Evolutionary conservation across 805 yeast genomes (phyloP), one percentile per base, ranked within the genome.

Genomic region (Suhomyces vadensis): DNA sequence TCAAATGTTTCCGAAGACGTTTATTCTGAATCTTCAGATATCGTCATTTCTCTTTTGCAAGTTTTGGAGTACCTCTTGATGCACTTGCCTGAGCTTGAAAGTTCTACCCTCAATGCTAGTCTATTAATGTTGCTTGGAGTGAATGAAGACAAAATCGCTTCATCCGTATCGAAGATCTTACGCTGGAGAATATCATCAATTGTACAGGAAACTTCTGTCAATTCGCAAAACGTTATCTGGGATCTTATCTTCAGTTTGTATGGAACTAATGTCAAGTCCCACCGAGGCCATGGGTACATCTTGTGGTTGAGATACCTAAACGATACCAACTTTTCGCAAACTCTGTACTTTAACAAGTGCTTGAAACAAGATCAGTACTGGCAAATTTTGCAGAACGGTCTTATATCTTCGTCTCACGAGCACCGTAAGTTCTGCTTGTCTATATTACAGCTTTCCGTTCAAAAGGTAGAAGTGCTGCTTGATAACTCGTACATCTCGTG

Each of bases 351-450:
- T 37, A 76, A 73, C 41, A 23, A 39, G 0, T 39, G 65, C 2
- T 29, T 74, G 1, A 48, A 52, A 19, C 26, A 46, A 6, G 63
- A 64, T 2, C 49, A 53, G 1, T 63, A 62, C 45, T 87, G 95
- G 94, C 38, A 47, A 3, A 54, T 57, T 10, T 57, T 87, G 16
- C 87, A 85, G 54, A 50, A 52, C 20, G 85, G 87, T 2, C 62
- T 87, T 31, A 71, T 74, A 11, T 73, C 81, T 43, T 54, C 61
- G 2, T 65, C 75, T 1, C 90, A 85, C 55, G 95, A 87, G 46
- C 80, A 75, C 44, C 75, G 87, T 40, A 89, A 88, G 58, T 79
- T 79, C 55, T 72, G 83, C 9, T 63, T 88, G 21, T 81, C 91
- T 0, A 77, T 87, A 11, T 57, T 88, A 25, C 82, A 83, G 51